Base-by-base conservation (phyloP, 2,329 filamentous ascomycete species). In the Alternaria panax region DNA sequence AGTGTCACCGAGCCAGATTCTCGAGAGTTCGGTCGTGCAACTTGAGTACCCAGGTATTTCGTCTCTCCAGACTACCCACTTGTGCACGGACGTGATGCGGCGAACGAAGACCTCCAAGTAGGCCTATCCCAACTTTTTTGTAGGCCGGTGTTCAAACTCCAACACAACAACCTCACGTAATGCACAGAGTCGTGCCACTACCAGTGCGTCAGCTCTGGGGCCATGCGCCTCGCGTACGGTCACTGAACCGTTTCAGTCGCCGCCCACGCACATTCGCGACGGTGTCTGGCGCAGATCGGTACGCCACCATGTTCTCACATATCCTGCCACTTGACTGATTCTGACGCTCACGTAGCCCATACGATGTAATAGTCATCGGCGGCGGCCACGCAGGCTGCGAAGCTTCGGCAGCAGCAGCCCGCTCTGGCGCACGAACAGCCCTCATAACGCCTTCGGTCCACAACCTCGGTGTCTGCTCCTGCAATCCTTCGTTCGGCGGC, bases 401-500 rank as follows among this genome's bases (percentile, higher is more conserved):
- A 83, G 95, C 95, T 59, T 94, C 91, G 66, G 90, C 95, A 11
- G 95, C 94, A 2, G 92, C 95, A 14, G 95, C 95, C 43, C 88
- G 95, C 72, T 87, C 91, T 16, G 95, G 95, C 52, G 95, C 94
- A 50, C 88, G 89, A 70, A 98, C 95, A 41, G 94, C 91, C 2
- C 86, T 99, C 66, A 85, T 99, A 48, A 99, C 95, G 1, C 95
- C 94, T 2, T 92, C 91, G 60, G 79, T 92, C 58, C 89, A 93
- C 59, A 97, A 97, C 70, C 88, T 98, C 20, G 94, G 94, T 55
- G 92, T 95, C 28, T 98, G 94, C 81, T 97, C 93, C 34, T 98
- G 94, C 81, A 98, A 98, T 76, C 94, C 94, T 2, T 96, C 92
- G 65, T 96, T 99, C 74, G 95, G 95, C 38, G 95, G 95, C n/a